These are phyloP conservation scores for Camelina hispida DNA, from an alignment of 345 rosid genomes.

Conservation along the genomic window DNA sequence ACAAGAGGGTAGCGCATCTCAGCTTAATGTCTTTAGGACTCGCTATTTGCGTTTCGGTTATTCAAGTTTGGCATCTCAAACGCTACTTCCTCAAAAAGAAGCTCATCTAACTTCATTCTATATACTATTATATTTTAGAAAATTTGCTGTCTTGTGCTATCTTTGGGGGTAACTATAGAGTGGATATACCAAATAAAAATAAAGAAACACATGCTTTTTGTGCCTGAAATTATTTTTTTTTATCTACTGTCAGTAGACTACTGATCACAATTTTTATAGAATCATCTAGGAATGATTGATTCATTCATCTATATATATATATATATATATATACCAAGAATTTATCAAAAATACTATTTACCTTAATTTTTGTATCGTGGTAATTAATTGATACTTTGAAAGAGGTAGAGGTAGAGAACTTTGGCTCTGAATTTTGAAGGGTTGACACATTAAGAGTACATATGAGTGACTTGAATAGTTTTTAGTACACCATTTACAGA, in stretches of 20 bases:
- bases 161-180: background rate
- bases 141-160: constrained; percentile 1
- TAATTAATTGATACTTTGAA: background rate
- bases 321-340: background rate
- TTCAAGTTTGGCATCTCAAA: too few species aligned
- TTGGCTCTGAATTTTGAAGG: background rate
- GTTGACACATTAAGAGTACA: background rate
- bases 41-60: too few species aligned
- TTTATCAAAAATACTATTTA: background rate
- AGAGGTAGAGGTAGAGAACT: background rate
- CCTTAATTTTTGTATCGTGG: background rate
- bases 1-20: constrained; percentile 31
- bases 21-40: too few species aligned
- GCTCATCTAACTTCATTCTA: too few species aligned
- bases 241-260: too few species aligned
- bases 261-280: background rate
- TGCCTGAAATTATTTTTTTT: background rate
- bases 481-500: background rate
- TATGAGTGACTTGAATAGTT: background rate
- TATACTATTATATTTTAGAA: background rate
- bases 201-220: constrained; percentile 15
- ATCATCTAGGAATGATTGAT: background rate
- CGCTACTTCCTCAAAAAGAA: too few species aligned
- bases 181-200: constrained; percentile 13
- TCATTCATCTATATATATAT: too few species aligned